phyloP scores from a whole-genome alignment of 108 stramenopile species.

The Parietichytrium sp. region DNA sequence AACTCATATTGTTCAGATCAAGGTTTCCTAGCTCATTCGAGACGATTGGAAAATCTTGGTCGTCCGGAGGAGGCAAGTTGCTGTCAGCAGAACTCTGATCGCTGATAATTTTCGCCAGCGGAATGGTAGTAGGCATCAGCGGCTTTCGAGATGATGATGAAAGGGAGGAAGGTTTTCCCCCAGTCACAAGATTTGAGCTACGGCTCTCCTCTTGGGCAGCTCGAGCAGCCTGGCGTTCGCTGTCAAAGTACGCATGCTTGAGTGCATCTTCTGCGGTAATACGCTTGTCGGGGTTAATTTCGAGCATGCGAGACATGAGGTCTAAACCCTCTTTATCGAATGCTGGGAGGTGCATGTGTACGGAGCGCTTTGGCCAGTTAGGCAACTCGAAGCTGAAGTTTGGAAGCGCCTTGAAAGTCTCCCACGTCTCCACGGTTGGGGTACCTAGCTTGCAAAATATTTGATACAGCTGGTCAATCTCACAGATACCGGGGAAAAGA shows the following conservation, averaged over 20 bases:
- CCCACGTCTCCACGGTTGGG: slow-evolving; percentile 74
- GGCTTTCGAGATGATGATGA: not conserved
- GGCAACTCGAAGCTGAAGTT: slow-evolving; percentile 56
- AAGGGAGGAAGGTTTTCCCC: not conserved
- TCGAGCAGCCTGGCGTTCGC: slow-evolving; percentile 47
- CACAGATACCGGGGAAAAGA: slow-evolving; percentile 76
- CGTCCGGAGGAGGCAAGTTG: too few species aligned
- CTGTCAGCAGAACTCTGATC: too few species aligned
- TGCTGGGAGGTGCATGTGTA: slow-evolving; percentile 64
- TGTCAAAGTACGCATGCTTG: slow-evolving; percentile 73
- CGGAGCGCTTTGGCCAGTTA: slow-evolving; percentile 68
- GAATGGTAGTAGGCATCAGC: too few species aligned
- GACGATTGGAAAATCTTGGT: too few species aligned
- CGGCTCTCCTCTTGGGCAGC: not conserved
- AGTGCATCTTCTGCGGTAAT: slow-evolving; percentile 85
- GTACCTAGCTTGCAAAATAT: slow-evolving; percentile 80
- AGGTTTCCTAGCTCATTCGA: not conserved
- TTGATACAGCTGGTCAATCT: slow-evolving; percentile 83
- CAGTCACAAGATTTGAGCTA: too few species aligned
- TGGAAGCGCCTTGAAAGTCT: not conserved
- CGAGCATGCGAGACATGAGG: slow-evolving; percentile 75
- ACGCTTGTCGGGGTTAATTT: slow-evolving; percentile 79
- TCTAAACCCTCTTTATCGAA: slow-evolving; percentile 71
- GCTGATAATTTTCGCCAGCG: too few species aligned
- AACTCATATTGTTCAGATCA: not conserved